A percentile compares a stretch with the other conserved stretches of the same genome.
Conservation (phyloP, 202 grass and related monocot genomes). For the Digitaria exilis region DNA sequence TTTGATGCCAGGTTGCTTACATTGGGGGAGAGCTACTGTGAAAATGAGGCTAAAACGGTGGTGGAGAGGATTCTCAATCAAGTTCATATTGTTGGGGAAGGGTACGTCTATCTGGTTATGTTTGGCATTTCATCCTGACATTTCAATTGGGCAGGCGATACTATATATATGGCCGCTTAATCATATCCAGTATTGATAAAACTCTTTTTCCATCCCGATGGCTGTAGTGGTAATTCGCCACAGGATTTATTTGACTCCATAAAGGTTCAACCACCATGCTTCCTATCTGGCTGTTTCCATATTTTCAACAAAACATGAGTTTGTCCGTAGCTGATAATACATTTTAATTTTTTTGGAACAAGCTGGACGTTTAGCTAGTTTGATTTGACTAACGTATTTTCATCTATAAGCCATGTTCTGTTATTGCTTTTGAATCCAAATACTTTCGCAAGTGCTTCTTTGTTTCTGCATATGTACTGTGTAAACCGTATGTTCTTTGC, state of each 20-base stretch:
- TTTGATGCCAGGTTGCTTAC: slow-evolving; percentile 75
- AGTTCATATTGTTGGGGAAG: slow-evolving; percentile 90
- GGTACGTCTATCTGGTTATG: slow-evolving; percentile 46
- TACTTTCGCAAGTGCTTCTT: neutral
- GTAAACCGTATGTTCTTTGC: neutral
- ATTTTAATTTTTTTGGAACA: neutral
- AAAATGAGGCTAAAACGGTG: slow-evolving; percentile 62
- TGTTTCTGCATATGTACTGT: neutral
- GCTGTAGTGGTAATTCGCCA: neutral
- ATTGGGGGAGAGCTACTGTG: slow-evolving; percentile 77
- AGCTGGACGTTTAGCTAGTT: neutral
- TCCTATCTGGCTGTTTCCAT: no score
- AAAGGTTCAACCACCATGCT: neutral
- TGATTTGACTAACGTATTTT: neutral
- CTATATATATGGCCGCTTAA: neutral
- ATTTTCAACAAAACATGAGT: no score
- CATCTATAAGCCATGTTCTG: neutral
- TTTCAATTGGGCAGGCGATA: neutral
- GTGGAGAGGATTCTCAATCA: slow-evolving; percentile 74
- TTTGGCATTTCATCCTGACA: neutral
- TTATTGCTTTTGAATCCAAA: slow-evolving; percentile 1
- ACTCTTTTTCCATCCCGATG: neutral
- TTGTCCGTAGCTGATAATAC: neutral
- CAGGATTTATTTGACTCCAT: neutral
- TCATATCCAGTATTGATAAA: neutral